Base-by-base conservation (phyloP, 2,329 filamentous ascomycete species). In the Sporothrix variecibatus region DNA sequence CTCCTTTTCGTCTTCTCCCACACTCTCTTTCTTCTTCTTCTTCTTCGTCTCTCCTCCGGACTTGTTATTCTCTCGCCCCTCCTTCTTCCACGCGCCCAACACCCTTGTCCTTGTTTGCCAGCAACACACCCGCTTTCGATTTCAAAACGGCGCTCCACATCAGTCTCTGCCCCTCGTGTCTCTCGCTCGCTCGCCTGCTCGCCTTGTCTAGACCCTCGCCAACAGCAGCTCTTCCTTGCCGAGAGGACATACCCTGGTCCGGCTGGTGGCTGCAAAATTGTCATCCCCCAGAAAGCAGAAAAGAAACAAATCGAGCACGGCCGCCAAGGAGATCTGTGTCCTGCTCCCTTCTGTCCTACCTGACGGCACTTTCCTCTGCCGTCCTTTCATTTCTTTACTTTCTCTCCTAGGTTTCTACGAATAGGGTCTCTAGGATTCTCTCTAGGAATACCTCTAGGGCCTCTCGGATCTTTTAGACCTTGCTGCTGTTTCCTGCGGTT, bases 341-440 rank as follows among this genome's bases (percentile, higher is more conserved):
- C 38, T 67, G 64, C 73, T 69, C 38, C 56, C 20, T 11, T 49
- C 49, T 72, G 73, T 72, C 58, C 67, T 69, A 75, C 74, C 38
- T 65, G 23, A 70, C 31, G 20, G 31, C 49, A 49, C 72, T 26
- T 72, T 65, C 58, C 51, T 38, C 40, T 65, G 46, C 49, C 49
- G 60, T 46, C 23, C 51, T 46, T 58, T 40, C 62, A 49, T 62
- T 46, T 31, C 58, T 34, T 40, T 49, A 49, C 15, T 15, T 20
- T 49, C 43, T 49, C 43, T 49, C 43, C 15, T 49, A 15, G 43
- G 43, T 20, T 49, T 49, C 43, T 49, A 49, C 43, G 43, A 49
- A 49, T 49, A 49, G 43, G 43, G 43, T 15, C 12, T 43, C 40
- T 43, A 43, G 40, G 40, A 15, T 43, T 43, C 4, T 15, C 12